Conservation (phyloP, 23 red algal genomes). For the Gracilaria gracilis region DNA sequence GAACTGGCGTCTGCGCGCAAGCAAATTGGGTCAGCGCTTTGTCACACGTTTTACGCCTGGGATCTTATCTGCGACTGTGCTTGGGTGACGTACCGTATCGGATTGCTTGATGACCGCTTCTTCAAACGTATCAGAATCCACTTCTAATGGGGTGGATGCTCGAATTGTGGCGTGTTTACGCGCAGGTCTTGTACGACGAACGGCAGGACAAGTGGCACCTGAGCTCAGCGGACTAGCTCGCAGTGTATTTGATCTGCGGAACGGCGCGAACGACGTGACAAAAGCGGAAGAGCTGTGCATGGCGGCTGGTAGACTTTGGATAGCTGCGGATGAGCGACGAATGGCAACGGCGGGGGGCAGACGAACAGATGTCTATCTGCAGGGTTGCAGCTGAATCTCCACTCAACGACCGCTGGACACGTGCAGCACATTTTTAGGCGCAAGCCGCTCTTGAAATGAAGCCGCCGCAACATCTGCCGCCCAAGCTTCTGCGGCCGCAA, state of each 20-base stretch:
- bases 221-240: background rate
- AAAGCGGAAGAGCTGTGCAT: background rate
- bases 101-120: slow-evolving; percentile 14
- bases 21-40: background rate
- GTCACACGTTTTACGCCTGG: background rate
- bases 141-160: slow-evolving; percentile 15
- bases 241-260: background rate
- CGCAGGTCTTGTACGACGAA: background rate
- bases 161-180: background rate
- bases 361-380: background rate
- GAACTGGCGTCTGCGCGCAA: slow-evolving; percentile 50
- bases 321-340: no score
- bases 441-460: no score
- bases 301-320: no score
- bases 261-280: background rate
- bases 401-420: background rate
- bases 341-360: no score
- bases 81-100: slow-evolving; percentile 18
- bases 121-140: background rate
- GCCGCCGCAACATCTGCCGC: no score
- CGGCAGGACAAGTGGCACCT: background rate
- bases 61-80: background rate
- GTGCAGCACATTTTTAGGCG: background rate
- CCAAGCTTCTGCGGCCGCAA: no score
- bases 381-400: no score